Base-by-base conservation (phyloP, 805 yeast species). In the Barnettozyma populi region DNA sequence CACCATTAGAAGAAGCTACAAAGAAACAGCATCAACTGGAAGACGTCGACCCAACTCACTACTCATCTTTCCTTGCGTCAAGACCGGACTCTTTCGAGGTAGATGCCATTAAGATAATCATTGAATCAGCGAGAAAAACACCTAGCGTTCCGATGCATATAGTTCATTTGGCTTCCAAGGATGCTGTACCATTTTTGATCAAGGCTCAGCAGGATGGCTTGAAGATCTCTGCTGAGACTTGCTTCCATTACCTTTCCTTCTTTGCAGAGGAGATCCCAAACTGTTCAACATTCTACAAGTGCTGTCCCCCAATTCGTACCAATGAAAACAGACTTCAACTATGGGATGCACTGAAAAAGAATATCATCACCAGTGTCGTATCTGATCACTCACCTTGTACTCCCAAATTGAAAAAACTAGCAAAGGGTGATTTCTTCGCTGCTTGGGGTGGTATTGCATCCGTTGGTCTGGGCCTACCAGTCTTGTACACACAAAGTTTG, bases 381-480 rank as follows among this genome's bases (percentile, higher is more conserved):
- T 86, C 95, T 11, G 98, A 90, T 65, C 98, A 90, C 67, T 87
- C 96, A 4, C 98, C 97, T 2, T 90, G 98, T 67, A 88, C 96
- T 0, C 96, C 97, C 0, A 88, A 88, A 51, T 72, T 90, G 59
- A 90, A 90, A 66, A 86, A 87, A 20, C 71, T 89, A 45, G 84
- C 80, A 10, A 73, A 79, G 50, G 97, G 97, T 36, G 96, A 90
- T 62, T 90, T 90, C 63, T 80, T 90, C 57, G 77, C 82, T 32
- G 95, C 97, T 2, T 90, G 98, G 98, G 98, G 97, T 32, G 98
- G 98, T 9, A 89, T 90, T 36, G 76, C 96, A 2, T 86, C 96
- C 1, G 95, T 90, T 29, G 98, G 98, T 0, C 78, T 92, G 36
- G 97, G 97, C 0, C 72, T 90, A 41, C 86, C 95, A 0, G 75